Base-by-base conservation (phyloP, 768 basidiomycete genomes). In the Russula virescens region DNA sequence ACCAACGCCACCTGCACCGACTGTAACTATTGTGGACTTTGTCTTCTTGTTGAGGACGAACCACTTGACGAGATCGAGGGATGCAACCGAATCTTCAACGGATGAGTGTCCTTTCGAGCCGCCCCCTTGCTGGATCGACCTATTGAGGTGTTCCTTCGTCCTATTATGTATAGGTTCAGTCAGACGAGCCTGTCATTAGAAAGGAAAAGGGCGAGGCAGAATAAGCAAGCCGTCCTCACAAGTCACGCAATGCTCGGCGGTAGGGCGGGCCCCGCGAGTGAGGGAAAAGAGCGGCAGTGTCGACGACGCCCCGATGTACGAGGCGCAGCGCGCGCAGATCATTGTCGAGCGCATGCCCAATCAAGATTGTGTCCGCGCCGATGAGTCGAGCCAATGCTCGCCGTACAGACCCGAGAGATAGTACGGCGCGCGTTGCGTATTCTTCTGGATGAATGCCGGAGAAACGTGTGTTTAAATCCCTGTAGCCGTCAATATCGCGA, bases 341-440 rank as follows among this genome's bases (percentile, higher is more conserved):
- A 72, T 98, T 98, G 65, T 98, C 96, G 21, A 98, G 79, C 0
- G 87, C 91, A 73, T 90, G 89, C 1, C 96, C 96, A 58, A 98
- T 86, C 40, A 98, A 76, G 66, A 98, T 87, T 0, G 96, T 98
- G 10, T 89, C 77, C 16, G 85, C 76, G 57, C 87, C 85, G 58
- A 98, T 87, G 70, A 90, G 77, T 18, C 78, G 73, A 64, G 89
- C 85, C 11, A 97, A 79, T 0, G 87, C 83, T 53, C 78, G 76
- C 55, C 91, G 82, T 54, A 93, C 81, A 2, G 84, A 78, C 5
- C 79, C 68, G 2, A 98, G 81, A 10, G 90, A 80, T 49, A 91
- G 77, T 0, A 81, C 70, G 0, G 96, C 96, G 21, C 75, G 59
- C 1, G 63, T 78, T 25, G 82, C 75, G 68, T 83, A 78, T 8